phyloP scores from a whole-genome alignment of 169 alveolate species.

The Plasmodium ovale region DNA sequence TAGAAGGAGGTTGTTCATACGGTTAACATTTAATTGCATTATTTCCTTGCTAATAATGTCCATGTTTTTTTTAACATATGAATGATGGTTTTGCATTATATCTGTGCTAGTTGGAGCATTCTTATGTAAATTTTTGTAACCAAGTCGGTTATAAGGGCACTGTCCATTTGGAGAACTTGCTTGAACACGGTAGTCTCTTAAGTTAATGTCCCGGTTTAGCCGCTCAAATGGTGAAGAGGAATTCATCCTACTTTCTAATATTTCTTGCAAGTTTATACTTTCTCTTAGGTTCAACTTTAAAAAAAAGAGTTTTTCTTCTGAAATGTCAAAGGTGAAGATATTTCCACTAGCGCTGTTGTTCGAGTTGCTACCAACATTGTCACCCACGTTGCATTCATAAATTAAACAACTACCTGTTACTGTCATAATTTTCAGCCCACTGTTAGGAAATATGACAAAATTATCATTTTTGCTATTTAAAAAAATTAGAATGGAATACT shows the following conservation, averaged over 20 bases:
- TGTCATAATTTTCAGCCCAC: conserved; percentile 45
- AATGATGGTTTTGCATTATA: conserved; percentile 6
- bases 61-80: conserved; percentile 21
- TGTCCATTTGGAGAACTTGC: background rate
- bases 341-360: background rate
- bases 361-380: no score
- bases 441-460: conserved; percentile 39
- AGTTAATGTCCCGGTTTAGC: no score
- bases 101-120: background rate
- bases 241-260: background rate
- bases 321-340: conserved; percentile 27
- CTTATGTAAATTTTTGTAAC: background rate
- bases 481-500: conserved; percentile 49
- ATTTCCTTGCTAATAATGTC: conserved; percentile 18
- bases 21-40: conserved; percentile 28
- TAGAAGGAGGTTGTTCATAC: conserved; percentile 9
- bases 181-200: no score
- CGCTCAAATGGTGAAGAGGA: no score
- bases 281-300: conserved; percentile 41
- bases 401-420: conserved; percentile 36
- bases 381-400: conserved; percentile 16
- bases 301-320: conserved; percentile 66
- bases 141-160: background rate
- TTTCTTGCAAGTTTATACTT: conserved; percentile 9
- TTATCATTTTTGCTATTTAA: conserved; percentile 11